Evolutionary conservation across 768 basidiomycete genomes (phyloP).

Genomic region (Tricholoma sp.): DNA sequence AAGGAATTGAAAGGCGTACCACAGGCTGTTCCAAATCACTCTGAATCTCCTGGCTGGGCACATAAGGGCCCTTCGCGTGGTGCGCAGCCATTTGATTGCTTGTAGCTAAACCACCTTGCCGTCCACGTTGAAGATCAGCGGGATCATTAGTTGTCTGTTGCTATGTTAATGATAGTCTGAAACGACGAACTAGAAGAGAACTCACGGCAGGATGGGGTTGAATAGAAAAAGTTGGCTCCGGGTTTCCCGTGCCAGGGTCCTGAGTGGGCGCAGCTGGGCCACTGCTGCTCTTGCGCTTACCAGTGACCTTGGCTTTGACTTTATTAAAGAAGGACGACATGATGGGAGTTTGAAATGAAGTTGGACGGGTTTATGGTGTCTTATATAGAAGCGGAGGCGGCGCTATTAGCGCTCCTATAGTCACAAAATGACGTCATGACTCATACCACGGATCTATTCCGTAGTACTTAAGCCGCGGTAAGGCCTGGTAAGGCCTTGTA

Average conservation of each 20-base stretch:
- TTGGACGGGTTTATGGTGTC: background rate
- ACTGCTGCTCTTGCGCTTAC: constrained; percentile 7
- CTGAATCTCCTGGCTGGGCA: constrained; percentile 40
- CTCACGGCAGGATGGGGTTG: constrained; percentile 61
- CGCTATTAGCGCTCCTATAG: background rate
- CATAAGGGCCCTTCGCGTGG: constrained; percentile 46
- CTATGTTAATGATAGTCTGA: background rate
- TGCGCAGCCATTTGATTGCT: constrained; percentile 39
- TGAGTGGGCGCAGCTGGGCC: constrained; percentile 1
- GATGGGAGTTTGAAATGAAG: constrained; percentile 4
- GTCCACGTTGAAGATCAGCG: constrained; percentile 38
- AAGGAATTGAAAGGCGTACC: constrained; percentile 26
- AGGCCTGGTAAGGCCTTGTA: too few species aligned
- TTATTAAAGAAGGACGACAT: constrained; percentile 22
- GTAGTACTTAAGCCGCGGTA: too few species aligned
- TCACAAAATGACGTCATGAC: background rate
- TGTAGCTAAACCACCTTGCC: constrained; percentile 28
- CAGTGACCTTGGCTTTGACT: constrained; percentile 19
- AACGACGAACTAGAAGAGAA: background rate
- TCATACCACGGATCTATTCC: background rate
- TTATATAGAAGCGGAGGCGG: background rate
- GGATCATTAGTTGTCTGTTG: constrained; percentile 58
- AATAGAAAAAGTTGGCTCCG: constrained; percentile 43
- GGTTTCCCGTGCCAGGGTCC: constrained; percentile 8
- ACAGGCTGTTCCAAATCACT: constrained; percentile 42